phyloP scores from a whole-genome alignment of 2,329 filamentous ascomycete species.

The Neurospora sp. region DNA sequence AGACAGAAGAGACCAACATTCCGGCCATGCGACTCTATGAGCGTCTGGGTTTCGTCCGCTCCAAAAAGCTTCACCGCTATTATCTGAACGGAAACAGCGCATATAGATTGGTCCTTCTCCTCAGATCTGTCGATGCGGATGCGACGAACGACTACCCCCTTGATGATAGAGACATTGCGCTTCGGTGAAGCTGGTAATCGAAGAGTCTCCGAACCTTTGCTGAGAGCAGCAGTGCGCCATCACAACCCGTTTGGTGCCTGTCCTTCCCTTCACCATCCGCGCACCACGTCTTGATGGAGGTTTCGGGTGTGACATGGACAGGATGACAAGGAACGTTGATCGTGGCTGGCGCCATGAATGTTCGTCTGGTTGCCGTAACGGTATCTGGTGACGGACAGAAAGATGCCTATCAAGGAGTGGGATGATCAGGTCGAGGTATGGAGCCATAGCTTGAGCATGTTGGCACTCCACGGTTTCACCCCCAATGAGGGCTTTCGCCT shows the following conservation, averaged over 20 bases:
- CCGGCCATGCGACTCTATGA: constrained; percentile 91
- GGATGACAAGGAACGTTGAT: neutral
- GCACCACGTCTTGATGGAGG: neutral
- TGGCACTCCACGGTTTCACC: neutral
- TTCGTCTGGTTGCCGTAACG: neutral
- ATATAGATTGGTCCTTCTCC: constrained; percentile 73
- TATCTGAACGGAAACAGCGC: constrained; percentile 96
- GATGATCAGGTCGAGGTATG: neutral
- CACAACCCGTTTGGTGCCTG: neutral
- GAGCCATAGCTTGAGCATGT: neutral
- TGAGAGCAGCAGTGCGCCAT: neutral
- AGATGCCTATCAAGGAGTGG: neutral
- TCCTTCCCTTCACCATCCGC: neutral
- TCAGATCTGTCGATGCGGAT: constrained; percentile 46
- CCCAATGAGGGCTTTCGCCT: neutral
- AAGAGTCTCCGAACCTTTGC: neutral
- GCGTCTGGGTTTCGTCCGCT: constrained; percentile 79
- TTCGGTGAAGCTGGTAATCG: neutral
- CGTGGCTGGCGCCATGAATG: neutral
- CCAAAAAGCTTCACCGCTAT: constrained; percentile 87
- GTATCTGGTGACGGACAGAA: neutral
- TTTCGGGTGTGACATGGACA: neutral
- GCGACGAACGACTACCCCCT: constrained; percentile 25
- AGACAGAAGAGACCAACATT: constrained; percentile 89
- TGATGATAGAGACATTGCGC: constrained; percentile 15